Base-by-base conservation (phyloP, 2,329 filamentous ascomycete species). In the Colletotrichum melonis region DNA sequence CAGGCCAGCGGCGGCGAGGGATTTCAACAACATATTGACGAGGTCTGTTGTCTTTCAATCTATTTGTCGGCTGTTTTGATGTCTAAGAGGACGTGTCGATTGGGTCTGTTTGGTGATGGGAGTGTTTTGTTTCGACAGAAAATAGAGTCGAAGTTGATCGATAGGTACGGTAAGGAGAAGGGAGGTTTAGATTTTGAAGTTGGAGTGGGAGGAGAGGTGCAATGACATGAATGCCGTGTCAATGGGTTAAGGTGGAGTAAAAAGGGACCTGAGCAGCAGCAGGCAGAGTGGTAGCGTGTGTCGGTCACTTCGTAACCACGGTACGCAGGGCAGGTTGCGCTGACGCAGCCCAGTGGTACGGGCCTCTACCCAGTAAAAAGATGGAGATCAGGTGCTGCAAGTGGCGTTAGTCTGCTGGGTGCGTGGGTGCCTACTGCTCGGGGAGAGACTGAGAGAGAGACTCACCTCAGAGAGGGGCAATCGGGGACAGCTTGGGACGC, bases 1-100 rank as follows among this genome's bases (percentile, higher is more conserved):
- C 78, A 83, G 78, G 67, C 80, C 80, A 69, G 80, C 80, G 74
- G 80, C 77, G 67, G 81, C 72, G 63, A 82, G 68, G 12, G 80
- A 77, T 56, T 76, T 80, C 75, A 82, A 77, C 75, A 82, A 78
- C 81, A 82, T 82, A 19, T 72, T 80, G 65, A 70, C 63, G 60
- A 11, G 30, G 42, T 12, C 16, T 73, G 8, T 62, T 62, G 1
- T 56, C 59, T n/a, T n/a, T 54, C 46, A 26, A 16, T 30, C n/a
- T 46, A 14, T 19, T 30, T n/a, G 14, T 42, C 52, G 67, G 14
- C 32, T 35, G 32, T 42, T 63, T 52, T 22, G 35, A 59, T 30
- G 24, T 9, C 12, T 1, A 12, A 11, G 7, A 14, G 38, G 22
- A n/a, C 24, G 30, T 19, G 14, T 62, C 16, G 56, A 24, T 63